Evolutionary conservation across 139 green algal species (phyloP).

Genomic region (Micractinium conductrix): DNA sequence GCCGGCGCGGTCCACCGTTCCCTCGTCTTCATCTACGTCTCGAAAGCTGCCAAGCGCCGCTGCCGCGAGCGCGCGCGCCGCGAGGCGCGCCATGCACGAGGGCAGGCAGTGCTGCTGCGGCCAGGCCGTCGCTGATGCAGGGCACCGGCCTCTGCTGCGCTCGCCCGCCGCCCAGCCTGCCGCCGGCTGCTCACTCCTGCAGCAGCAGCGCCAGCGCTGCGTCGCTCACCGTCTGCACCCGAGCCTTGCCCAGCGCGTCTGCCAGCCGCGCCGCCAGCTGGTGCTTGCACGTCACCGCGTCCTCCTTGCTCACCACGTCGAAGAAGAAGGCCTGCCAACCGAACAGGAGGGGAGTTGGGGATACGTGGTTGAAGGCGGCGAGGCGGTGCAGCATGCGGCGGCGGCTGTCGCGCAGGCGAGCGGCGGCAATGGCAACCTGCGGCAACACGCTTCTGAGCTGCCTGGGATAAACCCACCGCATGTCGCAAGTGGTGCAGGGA

Average conservation of each 20-base stretch:
- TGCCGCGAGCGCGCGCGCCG: background rate
- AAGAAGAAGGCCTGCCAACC: slow-evolving; percentile 73
- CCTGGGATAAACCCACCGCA: no score
- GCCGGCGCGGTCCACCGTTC: no score
- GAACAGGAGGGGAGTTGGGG: background rate
- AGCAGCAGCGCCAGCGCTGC: slow-evolving; percentile 35
- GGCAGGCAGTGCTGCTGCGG: no score
- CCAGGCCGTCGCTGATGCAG: background rate
- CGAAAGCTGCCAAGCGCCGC: no score
- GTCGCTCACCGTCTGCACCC: slow-evolving; percentile 29
- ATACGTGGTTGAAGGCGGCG: no score
- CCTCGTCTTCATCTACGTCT: background rate
- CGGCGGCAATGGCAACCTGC: no score
- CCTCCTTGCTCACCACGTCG: slow-evolving; percentile 71
- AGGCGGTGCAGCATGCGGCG: background rate
- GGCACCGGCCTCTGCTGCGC: no score
- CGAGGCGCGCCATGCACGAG: background rate
- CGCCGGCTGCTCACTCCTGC: background rate
- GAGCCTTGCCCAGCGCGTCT: slow-evolving; percentile 32
- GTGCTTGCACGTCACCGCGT: slow-evolving; percentile 90
- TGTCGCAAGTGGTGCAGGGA: no score
- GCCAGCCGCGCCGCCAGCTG: slow-evolving; percentile 81
- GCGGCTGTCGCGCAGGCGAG: background rate
- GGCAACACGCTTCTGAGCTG: no score
- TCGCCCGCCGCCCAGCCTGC: background rate